Conservation (phyloP, 176 grass and related monocot species). For the Chrysopogon serrulatus region DNA sequence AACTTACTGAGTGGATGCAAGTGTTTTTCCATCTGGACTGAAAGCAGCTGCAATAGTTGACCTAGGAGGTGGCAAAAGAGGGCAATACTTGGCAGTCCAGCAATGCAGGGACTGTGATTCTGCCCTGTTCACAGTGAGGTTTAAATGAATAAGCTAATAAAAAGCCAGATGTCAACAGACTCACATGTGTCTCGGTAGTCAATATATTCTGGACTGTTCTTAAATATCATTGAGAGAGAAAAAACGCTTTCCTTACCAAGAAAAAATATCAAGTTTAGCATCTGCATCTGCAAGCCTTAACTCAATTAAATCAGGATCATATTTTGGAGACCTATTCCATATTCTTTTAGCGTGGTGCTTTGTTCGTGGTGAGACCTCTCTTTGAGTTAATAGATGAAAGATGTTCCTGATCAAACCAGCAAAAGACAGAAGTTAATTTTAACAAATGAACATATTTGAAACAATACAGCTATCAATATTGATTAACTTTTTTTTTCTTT, state of each 20-base stretch:
- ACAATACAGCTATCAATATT: not conserved
- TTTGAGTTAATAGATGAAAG: constrained; percentile 69
- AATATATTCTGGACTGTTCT: not conserved
- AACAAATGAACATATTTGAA: constrained; percentile 16
- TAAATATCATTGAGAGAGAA: constrained; percentile 1
- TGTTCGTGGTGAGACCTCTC: constrained; percentile 78
- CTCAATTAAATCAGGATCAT: constrained; percentile 24
- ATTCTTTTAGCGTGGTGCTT: constrained; percentile 76
- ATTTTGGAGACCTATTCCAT: constrained; percentile 40
- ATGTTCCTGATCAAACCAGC: constrained; percentile 59
- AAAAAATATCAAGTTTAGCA: constrained; percentile 73
- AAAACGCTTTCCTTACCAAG: constrained; percentile 60
- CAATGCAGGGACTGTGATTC: constrained; percentile 81
- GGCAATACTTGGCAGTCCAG: constrained; percentile 85
- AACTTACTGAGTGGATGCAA: constrained; percentile 97
- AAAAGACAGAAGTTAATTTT: constrained; percentile 15
- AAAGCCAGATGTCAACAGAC: not conserved
- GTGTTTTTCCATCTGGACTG: constrained; percentile 92
- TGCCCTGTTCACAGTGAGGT: constrained; percentile 53
- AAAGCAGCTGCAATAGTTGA: constrained; percentile 99
- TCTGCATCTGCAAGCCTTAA: constrained; percentile 57
- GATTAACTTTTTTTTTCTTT: not conserved
- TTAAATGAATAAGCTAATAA: not conserved
- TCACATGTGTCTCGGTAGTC: not conserved
- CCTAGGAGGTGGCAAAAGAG: constrained; percentile 87